Evolutionary conservation across 176 grass and related monocot genomes (phyloP), one percentile per base, ranked within the genome.

Genomic region (Pontederia paniculata): DNA sequence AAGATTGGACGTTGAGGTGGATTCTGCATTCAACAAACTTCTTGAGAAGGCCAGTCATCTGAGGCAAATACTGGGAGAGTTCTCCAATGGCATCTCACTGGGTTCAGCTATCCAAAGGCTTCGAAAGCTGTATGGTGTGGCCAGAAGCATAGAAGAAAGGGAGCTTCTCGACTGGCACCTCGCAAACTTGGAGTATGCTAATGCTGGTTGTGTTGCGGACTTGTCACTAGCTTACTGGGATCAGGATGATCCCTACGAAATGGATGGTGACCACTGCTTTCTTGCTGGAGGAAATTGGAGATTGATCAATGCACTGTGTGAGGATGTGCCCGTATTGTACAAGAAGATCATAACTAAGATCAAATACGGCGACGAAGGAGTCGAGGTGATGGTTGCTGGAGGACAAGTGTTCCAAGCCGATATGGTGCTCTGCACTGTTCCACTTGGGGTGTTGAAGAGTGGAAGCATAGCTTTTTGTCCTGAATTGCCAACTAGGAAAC

Each of bases 241-340:
- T 63, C 91, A 96, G 58, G 91, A 96, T 14, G 91, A 96, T 66
- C 79, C 74, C 10, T 87, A 79, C 61, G 91, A 96, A 79, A 96
- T 96, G 91, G 77, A 80, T 12, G 90, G 86, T 31, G 91, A 96
- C 12, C 91, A 96, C 76, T 96, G 91, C 74, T 85, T 96, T 50
- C 70, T 96, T 19, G 86, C 91, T 1, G 91, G 91, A 43, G 90
- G 91, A 17, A 96, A 96, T 58, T 76, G 70, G 1, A 73, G 79
- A 57, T 73, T 96, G 5, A 67, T 96, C 48, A 69, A 79, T 9
- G 82, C 86, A 0, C 60, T 96, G 57, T 87, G 74, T 16, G 86
- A 89, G 8, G 91, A 83, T 45, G 76, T 96, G 6, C 82, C 91
- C 0, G 66, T 96, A 41, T 71, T 87, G 67, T 96, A 96, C 64